Conservation (phyloP, 2,329 filamentous ascomycete species). For the Ceratocystis albifundus region DNA sequence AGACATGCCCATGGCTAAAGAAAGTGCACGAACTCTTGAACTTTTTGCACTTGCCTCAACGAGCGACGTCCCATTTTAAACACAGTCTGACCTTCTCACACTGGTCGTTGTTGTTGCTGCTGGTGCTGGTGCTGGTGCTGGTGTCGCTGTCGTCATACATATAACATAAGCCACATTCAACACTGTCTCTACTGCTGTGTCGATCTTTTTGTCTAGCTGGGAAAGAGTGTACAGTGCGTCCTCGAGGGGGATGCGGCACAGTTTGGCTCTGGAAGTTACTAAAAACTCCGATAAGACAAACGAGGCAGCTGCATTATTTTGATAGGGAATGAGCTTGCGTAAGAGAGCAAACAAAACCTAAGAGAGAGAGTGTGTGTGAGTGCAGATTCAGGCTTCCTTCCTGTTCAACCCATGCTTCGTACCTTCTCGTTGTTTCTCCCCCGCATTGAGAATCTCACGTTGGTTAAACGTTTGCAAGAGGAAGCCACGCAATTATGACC, state of each 20-base stretch:
- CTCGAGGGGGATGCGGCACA: neutral
- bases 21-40: neutral
- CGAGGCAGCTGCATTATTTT: neutral
- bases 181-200: neutral
- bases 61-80: no score
- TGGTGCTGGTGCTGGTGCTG: neutral
- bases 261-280: neutral
- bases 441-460: neutral
- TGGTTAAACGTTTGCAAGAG: neutral
- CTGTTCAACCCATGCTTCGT: no score
- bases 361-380: neutral
- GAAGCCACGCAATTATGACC: neutral
- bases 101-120: neutral
- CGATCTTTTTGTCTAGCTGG: no score
- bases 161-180: neutral
- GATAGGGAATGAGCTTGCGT: neutral
- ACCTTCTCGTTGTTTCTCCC: neutral
- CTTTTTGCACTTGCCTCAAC: neutral
- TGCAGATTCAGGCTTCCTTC: neutral
- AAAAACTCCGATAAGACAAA: neutral
- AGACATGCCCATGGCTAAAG: neutral
- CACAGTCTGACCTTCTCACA: no score
- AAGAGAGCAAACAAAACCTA: neutral
- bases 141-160: neutral
- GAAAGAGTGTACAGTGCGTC: neutral